Evolutionary conservation across 2,329 filamentous ascomycete genomes (phyloP), one percentile per base, ranked within the genome.

Genomic region (Fonsecaea monophora): DNA sequence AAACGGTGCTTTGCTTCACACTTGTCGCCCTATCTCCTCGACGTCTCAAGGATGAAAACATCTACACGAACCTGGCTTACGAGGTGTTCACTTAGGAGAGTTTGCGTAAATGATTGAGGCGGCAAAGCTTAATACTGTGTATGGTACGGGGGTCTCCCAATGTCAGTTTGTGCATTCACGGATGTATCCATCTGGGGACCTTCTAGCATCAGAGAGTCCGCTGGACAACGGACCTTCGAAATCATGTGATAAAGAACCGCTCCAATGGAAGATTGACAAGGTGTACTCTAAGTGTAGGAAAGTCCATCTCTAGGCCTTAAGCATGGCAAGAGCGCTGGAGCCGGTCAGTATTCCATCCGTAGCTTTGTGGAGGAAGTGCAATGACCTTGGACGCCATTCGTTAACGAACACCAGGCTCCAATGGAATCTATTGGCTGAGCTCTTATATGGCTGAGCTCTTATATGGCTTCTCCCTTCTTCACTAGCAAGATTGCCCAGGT

Each of bases 351-450:
- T 87, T 84, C 84, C 83, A 86, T 0, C 84, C 84, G 69, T 86
- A 83, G 4, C 78, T 80, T 42, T 82, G 82, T 0, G 83, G 84
- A 0, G 84, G 84, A 32, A 83, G 68, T 86, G 83, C 0, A 86
- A 75, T 4, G 83, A 82, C 18, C 84, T 80, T 1, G 85, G 84
- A 68, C 86, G 83, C 85, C 85, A 87, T 72, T 86, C 84, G 0
- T 82, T 83, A n/a, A 86, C 79, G 1, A 86, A 73, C 1, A 86
- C 70, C 0, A 87, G 0, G 83, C 84, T 68, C 86, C 83, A 3
- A 86, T 84, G 0, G 83, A 83, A 0, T 84, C 84, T 30, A 84
- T 78, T 0, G 82, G 83, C 4, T 84, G 77, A 1, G 78, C 77
- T 45, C 83, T 83, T 1, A 82, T 81, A 58, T 82, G 83, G 81